Conservation (phyloP, 1,284 basidiomycete species). For the Schizophyllum amplum region DNA sequence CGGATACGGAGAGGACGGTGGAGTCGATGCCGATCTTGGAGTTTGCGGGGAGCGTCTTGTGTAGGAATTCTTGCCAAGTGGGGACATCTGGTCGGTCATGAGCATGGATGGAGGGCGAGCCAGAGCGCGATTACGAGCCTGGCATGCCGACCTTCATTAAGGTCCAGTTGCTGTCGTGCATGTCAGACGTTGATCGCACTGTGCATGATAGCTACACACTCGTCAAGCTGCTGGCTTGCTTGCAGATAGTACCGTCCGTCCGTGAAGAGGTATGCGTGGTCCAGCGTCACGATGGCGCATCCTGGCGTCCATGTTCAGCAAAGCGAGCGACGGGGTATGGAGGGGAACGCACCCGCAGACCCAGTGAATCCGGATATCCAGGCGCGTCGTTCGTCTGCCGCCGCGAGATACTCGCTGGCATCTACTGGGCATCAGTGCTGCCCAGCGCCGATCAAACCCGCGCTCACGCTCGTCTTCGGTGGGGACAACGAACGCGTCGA, state of each 20-base stretch:
- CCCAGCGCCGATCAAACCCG: not conserved
- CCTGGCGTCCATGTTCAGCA: constrained; percentile 32
- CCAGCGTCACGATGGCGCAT: constrained; percentile 71
- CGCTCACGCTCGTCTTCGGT: constrained; percentile 84
- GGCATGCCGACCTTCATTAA: constrained; percentile 87
- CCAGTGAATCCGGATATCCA: constrained; percentile 93
- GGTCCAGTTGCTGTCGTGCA: constrained; percentile 69
- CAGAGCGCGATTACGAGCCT: constrained; percentile 30
- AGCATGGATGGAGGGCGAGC: not conserved
- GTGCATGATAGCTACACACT: constrained; percentile 33
- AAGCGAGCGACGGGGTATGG: constrained; percentile 1
- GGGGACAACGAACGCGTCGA: constrained; percentile 72
- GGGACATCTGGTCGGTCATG: constrained; percentile 54
- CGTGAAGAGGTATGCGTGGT: constrained; percentile 77
- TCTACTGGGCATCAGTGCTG: constrained; percentile 36
- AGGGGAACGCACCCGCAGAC: constrained; percentile 67
- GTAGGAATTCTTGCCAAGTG: constrained; percentile 84
- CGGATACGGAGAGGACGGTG: constrained; percentile 59
- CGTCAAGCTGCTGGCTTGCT: constrained; percentile 83
- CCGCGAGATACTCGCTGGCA: constrained; percentile 84
- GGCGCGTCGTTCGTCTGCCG: constrained; percentile 76
- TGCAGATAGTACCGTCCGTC: constrained; percentile 95
- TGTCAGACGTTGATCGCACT: not conserved
- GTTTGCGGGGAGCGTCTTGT: constrained; percentile 53
- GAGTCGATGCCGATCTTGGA: constrained; percentile 80